Conservation (phyloP, 2,329 filamentous ascomycete species). For the Fusarium keratoplasticum region DNA sequence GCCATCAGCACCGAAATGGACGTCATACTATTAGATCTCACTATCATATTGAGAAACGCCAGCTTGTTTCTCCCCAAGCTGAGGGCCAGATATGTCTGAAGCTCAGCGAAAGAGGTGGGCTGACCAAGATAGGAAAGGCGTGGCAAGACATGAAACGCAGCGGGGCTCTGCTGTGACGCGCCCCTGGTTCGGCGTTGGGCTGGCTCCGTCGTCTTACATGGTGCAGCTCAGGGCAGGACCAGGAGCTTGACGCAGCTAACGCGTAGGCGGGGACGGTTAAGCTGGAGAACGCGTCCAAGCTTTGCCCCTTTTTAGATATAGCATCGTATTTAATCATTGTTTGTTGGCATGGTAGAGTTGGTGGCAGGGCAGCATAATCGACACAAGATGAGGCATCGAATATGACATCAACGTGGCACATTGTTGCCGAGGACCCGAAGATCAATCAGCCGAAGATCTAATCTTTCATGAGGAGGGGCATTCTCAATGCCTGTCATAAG, state of each 20-base stretch:
- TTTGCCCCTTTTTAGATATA: conserved; percentile 23
- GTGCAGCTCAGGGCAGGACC: background rate
- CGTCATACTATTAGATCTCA: background rate
- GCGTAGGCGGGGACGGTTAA: conserved; percentile 10
- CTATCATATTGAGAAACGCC: background rate
- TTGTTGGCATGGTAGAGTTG: background rate
- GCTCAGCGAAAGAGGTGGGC: background rate
- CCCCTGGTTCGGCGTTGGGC: conserved; percentile 14
- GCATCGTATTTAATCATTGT: conserved; percentile 5
- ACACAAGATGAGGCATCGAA: background rate
- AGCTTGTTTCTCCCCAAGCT: background rate
- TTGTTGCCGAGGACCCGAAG: background rate
- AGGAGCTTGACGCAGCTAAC: background rate
- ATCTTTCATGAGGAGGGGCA: conserved; percentile 5
- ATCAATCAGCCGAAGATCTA: background rate
- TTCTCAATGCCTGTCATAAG: conserved; percentile 6
- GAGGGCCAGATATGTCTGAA: conserved; percentile 6
- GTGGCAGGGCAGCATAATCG: background rate
- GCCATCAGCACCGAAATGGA: background rate
- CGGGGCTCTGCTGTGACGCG: conserved; percentile 29
- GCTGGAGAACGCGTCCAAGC: conserved; percentile 14
- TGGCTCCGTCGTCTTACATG: conserved; percentile 22
- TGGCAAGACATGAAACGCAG: conserved; percentile 36
- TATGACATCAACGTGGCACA: background rate
- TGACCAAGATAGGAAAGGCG: conserved; percentile 32